phyloP scores from a whole-genome alignment of 1,139 yeast genomes.

The Yamadazyma dushanensis region DNA sequence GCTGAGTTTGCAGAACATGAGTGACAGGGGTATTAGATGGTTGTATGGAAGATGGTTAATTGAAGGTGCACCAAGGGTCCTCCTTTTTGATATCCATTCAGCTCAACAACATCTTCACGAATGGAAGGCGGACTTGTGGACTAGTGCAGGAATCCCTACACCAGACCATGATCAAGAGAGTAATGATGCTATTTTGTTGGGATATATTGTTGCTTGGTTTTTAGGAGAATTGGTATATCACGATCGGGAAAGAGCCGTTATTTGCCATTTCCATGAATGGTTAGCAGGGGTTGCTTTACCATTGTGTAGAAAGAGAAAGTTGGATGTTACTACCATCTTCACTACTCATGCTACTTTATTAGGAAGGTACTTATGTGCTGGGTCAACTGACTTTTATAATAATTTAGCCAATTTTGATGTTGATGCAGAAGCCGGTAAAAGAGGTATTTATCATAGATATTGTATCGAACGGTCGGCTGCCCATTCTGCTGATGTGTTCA shows the following conservation, averaged over 20 bases:
- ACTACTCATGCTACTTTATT: slow-evolving; percentile 96
- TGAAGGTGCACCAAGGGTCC: slow-evolving; percentile 94
- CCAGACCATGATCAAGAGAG: slow-evolving; percentile 88
- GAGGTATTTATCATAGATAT: slow-evolving; percentile 96
- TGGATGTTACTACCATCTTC: slow-evolving; percentile 92
- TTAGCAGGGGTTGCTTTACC: slow-evolving; percentile 96
- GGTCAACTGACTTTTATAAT: slow-evolving; percentile 92
- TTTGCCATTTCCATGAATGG: slow-evolving; percentile 98
- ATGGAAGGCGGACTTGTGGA: slow-evolving; percentile 96
- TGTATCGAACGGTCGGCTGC: slow-evolving; percentile 97
- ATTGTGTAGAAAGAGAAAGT: slow-evolving; percentile 83
- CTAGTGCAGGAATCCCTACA: slow-evolving; percentile 85
- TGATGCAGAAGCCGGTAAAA: slow-evolving; percentile 96
- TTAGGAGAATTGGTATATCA: slow-evolving; percentile 86
- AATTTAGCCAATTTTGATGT: slow-evolving; percentile 89
- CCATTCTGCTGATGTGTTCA: slow-evolving; percentile 94
- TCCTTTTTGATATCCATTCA: slow-evolving; percentile 81
- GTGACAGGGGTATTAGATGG: slow-evolving; percentile 76
- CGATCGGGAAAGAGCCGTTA: slow-evolving; percentile 83
- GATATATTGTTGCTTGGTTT: slow-evolving; percentile 96
- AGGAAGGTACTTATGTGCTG: slow-evolving; percentile 96
- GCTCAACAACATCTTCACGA: slow-evolving; percentile 73
- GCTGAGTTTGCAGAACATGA: slow-evolving; percentile 70
- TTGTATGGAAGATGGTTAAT: slow-evolving; percentile 95
- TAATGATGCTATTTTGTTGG: slow-evolving; percentile 88